Conservation (phyloP, 1,284 basidiomycete genomes). For the Ceratobasidium papillatum region DNA sequence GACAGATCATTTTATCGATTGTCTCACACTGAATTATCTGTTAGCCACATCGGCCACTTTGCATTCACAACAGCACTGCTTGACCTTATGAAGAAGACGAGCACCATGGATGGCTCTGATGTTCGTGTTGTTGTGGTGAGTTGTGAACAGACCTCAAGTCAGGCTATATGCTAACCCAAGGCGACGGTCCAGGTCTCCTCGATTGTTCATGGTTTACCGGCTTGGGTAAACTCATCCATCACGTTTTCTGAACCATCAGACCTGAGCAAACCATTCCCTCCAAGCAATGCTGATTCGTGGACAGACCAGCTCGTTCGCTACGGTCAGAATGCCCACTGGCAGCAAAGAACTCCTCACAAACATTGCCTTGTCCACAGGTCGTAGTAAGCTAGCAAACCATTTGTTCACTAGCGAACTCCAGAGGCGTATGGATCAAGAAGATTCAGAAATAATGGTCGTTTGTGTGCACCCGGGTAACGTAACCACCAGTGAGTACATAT, state of each 20-base stretch:
- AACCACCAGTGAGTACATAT: conserved; percentile 30
- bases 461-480: conserved; percentile 44
- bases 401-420: conserved; percentile 46
- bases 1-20: background rate
- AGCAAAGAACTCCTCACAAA: background rate
- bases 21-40: background rate
- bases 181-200: conserved; percentile 11
- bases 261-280: conserved; percentile 8
- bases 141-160: background rate
- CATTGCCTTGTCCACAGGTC: background rate
- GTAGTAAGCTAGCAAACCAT: conserved; percentile 44
- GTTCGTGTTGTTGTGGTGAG: conserved; percentile 62
- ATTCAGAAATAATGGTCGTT: conserved; percentile 42
- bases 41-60: conserved; percentile 59
- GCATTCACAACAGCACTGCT: conserved; percentile 61
- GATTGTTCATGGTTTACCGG: background rate
- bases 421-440: conserved; percentile 43
- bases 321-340: background rate
- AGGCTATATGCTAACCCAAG: background rate
- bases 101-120: conserved; percentile 56
- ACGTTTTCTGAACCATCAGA: conserved; percentile 10
- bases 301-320: conserved; percentile 5
- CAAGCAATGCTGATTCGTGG: background rate
- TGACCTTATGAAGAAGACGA: conserved; percentile 59
- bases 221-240: background rate